phyloP scores from a whole-genome alignment of 1,284 basidiomycete genomes.

The Cryptococcus wingfieldii region DNA sequence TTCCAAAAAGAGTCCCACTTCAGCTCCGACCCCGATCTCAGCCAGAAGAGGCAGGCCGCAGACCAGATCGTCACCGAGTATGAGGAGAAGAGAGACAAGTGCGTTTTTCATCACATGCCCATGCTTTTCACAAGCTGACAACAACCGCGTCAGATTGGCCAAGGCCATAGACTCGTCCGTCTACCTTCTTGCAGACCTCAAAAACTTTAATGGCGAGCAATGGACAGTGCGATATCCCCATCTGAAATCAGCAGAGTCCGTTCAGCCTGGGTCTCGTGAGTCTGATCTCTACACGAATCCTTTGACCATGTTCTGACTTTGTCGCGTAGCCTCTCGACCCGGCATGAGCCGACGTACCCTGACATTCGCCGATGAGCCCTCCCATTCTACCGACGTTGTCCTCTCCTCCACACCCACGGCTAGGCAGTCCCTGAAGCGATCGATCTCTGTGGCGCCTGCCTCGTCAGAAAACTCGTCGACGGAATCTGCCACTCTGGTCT shows the following conservation, averaged over 20 bases:
- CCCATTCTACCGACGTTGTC: slow-evolving; percentile 63
- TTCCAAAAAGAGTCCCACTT: slow-evolving; percentile 45
- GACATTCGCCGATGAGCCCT: slow-evolving; percentile 75
- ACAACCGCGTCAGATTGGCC: slow-evolving; percentile 58
- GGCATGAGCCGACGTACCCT: slow-evolving; percentile 59
- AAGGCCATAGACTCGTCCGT: slow-evolving; percentile 69
- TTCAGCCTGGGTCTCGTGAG: slow-evolving; percentile 19
- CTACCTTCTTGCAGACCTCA: slow-evolving; percentile 65
- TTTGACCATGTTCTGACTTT: slow-evolving; percentile 7
- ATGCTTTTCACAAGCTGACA: slow-evolving; percentile 6
- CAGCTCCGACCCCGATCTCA: slow-evolving; percentile 25
- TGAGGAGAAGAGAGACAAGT: slow-evolving; percentile 47
- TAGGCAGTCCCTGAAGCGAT: slow-evolving; percentile 51
- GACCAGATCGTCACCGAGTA: slow-evolving; percentile 45
- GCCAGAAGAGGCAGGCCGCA: slow-evolving; percentile 33
- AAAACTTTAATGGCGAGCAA: slow-evolving; percentile 74
- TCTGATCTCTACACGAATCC: neutral
- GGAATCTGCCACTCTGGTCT: neutral
- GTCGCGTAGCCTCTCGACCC: slow-evolving; percentile 27
- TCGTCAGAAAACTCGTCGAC: slow-evolving; percentile 1
- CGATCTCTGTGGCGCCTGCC: slow-evolving; percentile 26
- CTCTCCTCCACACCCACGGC: slow-evolving; percentile 51
- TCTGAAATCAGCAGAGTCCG: slow-evolving; percentile 8
- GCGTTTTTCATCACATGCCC: slow-evolving; percentile 11
- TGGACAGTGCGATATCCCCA: slow-evolving; percentile 83